Conservation (phyloP, 331 rosid genomes). For the Arachis monticola region DNA sequence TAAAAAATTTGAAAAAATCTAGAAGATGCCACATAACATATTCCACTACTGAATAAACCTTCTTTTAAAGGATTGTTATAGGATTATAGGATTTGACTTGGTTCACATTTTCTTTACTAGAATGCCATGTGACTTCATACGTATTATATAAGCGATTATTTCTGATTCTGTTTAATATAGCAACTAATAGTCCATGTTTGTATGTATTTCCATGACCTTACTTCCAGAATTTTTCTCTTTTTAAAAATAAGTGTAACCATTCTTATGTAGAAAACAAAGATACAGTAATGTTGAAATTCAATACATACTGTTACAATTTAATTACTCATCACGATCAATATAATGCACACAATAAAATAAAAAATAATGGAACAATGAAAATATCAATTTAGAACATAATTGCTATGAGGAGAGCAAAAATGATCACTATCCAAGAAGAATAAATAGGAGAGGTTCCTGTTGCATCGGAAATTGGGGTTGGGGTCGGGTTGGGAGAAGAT, state of each 20-base stretch:
- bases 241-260: neutral
- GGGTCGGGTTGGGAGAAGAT: neutral
- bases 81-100: too few relatives aligned
- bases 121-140: conserved; percentile 12
- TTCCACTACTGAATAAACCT: too few relatives aligned
- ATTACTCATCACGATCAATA: neutral
- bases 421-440: conserved; percentile 6
- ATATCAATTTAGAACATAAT: neutral
- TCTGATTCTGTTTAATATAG: neutral
- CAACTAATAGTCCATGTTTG: neutral
- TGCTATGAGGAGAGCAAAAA: conserved; percentile 10
- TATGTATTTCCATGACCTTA: neutral
- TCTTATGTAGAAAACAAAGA: neutral
- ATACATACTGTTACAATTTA: neutral
- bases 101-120: too few relatives aligned
- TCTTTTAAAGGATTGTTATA: too few relatives aligned
- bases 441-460: neutral
- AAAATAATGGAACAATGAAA: neutral
- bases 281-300: neutral
- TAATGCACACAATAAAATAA: neutral
- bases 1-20: too few relatives aligned
- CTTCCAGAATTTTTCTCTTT: too few relatives aligned
- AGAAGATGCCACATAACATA: too few relatives aligned
- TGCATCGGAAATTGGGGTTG: neutral
- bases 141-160: neutral